Base-by-base conservation (phyloP, 805 yeast species). In the Candida piceae region DNA sequence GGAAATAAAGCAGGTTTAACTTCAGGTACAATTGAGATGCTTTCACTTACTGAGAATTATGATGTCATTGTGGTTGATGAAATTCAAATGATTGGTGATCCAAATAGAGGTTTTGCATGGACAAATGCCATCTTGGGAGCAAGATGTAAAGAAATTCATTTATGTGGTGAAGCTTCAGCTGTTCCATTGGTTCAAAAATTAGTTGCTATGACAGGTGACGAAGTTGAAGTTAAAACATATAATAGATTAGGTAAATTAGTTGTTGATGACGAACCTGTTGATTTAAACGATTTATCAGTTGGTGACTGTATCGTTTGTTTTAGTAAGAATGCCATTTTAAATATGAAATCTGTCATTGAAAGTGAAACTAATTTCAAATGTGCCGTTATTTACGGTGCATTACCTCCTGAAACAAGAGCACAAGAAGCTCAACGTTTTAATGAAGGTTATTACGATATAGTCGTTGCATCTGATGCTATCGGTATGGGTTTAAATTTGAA, bases 401-500 rank as follows among this genome's bases (percentile, higher is more conserved):
- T 93, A 30, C 99, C 99, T 0, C 95, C 97, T 1, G 97, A 93
- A 55, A 86, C 90, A 0, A 73, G 99, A 47, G 76, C 87, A 3
- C 76, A 77, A 46, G 96, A 93, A 53, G 95, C 97, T 0, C 58
- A 66, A 20, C 67, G 74, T 32, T 93, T 93, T 59, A 93, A 93
- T 54, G 63, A 55, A n/a, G 90, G 95, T 2, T 72, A 73, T 24
- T 82, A 77, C 44, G 93, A 89, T 50, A 71, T 84, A n/a, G 66
- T 93, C 26, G 84, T 93, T 6, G 97, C 98, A 1, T 84, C 96
- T 2, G 97, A 93, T 64, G 98, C 98, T 0, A 79, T 93, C 44
- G 98, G 98, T 2, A 90, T 93, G 97, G 98, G 98, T 0, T 68
- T 93, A 36, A 93, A 93, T 53, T 66, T 93, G 51, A 80, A 84